Percentiles rank a stretch among this genome's conserved stretches.
phyloP scores from a whole-genome alignment of 2,329 filamentous ascomycete species.

The Diaporthe destruens region DNA sequence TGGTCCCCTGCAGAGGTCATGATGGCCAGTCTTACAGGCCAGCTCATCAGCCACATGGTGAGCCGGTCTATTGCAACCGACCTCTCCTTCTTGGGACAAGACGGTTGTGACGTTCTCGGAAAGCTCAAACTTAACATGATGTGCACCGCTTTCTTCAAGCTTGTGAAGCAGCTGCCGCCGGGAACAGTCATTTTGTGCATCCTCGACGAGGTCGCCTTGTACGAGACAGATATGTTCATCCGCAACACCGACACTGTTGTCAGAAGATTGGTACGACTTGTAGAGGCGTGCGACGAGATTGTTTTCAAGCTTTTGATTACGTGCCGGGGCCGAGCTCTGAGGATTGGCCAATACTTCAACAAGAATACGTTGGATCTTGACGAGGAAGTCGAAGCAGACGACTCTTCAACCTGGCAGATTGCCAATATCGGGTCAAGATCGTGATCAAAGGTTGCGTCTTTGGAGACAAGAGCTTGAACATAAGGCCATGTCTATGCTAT shows the following conservation, averaged over 20 bases:
- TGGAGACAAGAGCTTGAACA: neutral
- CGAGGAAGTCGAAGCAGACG: conserved; percentile 8
- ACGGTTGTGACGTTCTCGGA: neutral
- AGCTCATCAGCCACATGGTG: conserved; percentile 30
- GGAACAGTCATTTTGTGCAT: conserved; percentile 17
- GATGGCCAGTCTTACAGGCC: conserved; percentile 28
- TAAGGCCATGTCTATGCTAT: neutral
- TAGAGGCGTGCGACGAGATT: neutral
- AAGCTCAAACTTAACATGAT: neutral
- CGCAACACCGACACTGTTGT: neutral
- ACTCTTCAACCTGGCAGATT: conserved; percentile 11
- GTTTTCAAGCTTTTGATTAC: conserved; percentile 18
- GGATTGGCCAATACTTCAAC: neutral
- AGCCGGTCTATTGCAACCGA: neutral
- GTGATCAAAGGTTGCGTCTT: neutral
- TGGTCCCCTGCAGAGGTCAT: conserved; percentile 5
- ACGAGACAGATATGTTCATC: neutral
- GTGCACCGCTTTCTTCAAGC: neutral
- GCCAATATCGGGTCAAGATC: neutral
- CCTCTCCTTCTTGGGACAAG: neutral
- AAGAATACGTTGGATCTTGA: neutral
- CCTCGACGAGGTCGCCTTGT: conserved; percentile 16
- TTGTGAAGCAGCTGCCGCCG: conserved; percentile 16
- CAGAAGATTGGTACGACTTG: conserved; percentile 3
- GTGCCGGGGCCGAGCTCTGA: conserved; percentile 7